phyloP scores from a whole-genome alignment of 129 eudicot species.

The Escallonia rubra region DNA sequence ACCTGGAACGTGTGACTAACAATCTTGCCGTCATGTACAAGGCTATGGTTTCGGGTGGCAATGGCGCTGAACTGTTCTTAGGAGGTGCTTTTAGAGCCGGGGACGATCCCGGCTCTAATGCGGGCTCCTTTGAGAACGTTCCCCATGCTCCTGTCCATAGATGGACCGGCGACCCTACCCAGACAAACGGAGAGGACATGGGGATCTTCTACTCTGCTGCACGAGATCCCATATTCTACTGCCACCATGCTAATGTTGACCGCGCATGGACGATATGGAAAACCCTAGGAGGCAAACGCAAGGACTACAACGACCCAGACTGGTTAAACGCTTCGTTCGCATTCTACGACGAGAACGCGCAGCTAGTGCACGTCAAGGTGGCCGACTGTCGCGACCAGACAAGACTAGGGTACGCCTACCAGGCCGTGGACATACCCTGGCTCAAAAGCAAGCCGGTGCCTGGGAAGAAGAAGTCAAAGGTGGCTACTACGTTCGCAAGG shows the following conservation, averaged over 20 bases:
- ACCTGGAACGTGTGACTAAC: neutral
- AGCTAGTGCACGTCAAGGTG: constrained; percentile 43
- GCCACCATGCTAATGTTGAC: constrained; percentile 27
- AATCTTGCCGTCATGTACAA: neutral
- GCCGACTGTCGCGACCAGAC: constrained; percentile 27
- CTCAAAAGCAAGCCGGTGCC: constrained; percentile 32
- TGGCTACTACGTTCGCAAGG: neutral
- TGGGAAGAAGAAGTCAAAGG: constrained; percentile 5
- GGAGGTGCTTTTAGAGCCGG: constrained; percentile 6
- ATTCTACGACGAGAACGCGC: constrained; percentile 50
- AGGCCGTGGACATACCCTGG: constrained; percentile 49
- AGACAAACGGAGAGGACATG: constrained; percentile 18
- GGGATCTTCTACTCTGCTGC: constrained; percentile 34
- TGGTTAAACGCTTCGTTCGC: constrained; percentile 41
- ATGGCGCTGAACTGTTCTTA: neutral
- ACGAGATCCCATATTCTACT: constrained; percentile 20
- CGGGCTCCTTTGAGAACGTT: neutral
- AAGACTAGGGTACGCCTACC: constrained; percentile 44
- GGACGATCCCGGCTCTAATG: neutral
- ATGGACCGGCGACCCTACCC: constrained; percentile 18
- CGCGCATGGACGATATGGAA: constrained; percentile 30
- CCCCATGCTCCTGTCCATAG: neutral
- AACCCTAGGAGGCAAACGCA: neutral
- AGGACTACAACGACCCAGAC: constrained; percentile 32
- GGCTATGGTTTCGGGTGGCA: neutral